Base-by-base conservation (phyloP, 805 yeast genomes). In the Barnettozyma californica region DNA sequence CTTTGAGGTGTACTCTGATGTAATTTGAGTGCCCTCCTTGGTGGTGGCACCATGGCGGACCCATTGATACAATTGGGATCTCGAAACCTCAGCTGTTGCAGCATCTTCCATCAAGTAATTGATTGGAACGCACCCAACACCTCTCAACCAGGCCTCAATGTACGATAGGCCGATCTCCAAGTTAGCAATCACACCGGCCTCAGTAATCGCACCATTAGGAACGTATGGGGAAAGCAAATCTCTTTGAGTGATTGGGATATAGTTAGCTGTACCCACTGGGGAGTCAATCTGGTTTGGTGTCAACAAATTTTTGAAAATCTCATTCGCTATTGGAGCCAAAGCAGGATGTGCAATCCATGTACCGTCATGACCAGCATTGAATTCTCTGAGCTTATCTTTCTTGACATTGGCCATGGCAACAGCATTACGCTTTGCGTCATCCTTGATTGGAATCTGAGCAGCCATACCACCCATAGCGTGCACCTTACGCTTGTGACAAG, bases 381-480 rank as follows among this genome's bases (percentile, higher is more conserved):
- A 85, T 68, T 86, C 95, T 58, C 94, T 73, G 55, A 83, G 74
- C 68, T 86, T 86, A 68, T 86, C 95, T 64, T 75, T 78, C 55
- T 78, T 76, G 46, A 86, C 94, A 56, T 83, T 84, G 43, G 75
- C 80, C 81, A 86, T 77, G 9, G 91, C 92, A 43, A 71, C 68
- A 42, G 72, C 71, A 68, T 86, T 85, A 53, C 81, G 78, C 51
- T 70, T 77, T 31, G 75, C 70, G 60, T 86, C 90, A 54, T 78
- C 74, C 66, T 85, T 85, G 68, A 85, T 85, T 54, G 94, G 92
- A 58, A 86, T 84, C 56, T 84, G 87, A 6, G 92, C 92, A 56
- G 94, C 92, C 95, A 86, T 86, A 57, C 95, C 95, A 59, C 95
- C 95, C 81, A 86, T 83, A 20, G 94, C 92, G 61, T 85, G 91